These are phyloP conservation scores for Gymnopilus junonius DNA, from an alignment of 768 basidiomycete genomes.

Conservation along the genomic window DNA sequence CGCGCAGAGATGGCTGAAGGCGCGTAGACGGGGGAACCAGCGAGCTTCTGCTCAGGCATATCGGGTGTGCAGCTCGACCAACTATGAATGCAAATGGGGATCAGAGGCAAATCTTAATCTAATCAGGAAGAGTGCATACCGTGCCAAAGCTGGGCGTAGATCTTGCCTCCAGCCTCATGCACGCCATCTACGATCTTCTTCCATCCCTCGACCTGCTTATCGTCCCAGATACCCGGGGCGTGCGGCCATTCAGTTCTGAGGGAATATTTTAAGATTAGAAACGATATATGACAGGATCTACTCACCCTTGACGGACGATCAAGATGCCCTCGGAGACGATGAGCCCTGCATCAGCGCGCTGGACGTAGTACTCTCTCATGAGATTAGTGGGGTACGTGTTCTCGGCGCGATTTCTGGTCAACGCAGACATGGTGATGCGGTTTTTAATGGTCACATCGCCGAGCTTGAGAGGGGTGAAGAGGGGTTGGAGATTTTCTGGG, in stretches of 20 bases:
- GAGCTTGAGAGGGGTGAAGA: background rate
- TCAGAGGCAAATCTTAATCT: background rate
- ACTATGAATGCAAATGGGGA: background rate
- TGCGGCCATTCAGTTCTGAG: background rate
- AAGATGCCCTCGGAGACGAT: background rate
- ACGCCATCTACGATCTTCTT: background rate
- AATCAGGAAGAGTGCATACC: background rate
- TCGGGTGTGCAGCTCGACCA: background rate
- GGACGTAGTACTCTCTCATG: background rate
- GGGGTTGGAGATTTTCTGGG: background rate
- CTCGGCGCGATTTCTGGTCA: background rate
- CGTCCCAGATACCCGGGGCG: background rate
- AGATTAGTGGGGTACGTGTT: background rate
- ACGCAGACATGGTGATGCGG: background rate
- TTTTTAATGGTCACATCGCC: background rate
- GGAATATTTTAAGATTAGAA: background rate
- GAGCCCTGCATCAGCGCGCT: background rate
- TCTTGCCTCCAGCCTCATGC: background rate
- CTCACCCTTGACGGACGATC: background rate
- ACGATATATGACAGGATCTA: background rate
- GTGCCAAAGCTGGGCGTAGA: background rate
- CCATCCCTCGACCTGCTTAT: conserved; percentile 1
- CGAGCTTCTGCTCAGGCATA: background rate
- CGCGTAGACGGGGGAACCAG: background rate
- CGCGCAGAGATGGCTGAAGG: background rate